A percentile compares a stretch with the other conserved stretches of the same genome.
phyloP scores from a whole-genome alignment of 225 moss, liverwort and hornwort species.

The Ulota crispa region DNA sequence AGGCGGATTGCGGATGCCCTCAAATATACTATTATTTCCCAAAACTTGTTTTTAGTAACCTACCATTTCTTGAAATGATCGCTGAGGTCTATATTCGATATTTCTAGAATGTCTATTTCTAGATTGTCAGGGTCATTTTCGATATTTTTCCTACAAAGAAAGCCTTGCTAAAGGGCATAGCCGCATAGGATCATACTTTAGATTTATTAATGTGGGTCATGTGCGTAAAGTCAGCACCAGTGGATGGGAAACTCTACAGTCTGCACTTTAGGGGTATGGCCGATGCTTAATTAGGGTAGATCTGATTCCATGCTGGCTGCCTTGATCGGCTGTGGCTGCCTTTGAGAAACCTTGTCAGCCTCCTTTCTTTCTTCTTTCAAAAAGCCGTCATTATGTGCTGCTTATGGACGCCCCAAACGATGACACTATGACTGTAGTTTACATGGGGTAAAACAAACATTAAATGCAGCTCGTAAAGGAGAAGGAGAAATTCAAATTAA shows the following conservation, averaged over 20 bases:
- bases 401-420: not conserved
- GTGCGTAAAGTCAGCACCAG: not conserved
- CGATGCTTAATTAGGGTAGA: not conserved
- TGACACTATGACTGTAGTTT: too few relatives aligned
- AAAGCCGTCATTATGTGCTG: not conserved
- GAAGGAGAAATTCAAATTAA: not conserved
- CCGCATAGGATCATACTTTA: not conserved
- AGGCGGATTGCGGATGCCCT: too few relatives aligned
- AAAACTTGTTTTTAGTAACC: too few relatives aligned
- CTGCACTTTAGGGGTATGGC: not conserved
- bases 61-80: too few relatives aligned
- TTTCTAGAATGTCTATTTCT: too few relatives aligned
- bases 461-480: not conserved
- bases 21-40: too few relatives aligned
- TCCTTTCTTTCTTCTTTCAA: not conserved
- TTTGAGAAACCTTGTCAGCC: not conserved
- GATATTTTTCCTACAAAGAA: too few relatives aligned
- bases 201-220: not conserved
- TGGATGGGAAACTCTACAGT: not conserved
- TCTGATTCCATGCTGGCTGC: constrained; percentile 8
- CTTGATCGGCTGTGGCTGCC: not conserved
- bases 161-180: too few relatives aligned
- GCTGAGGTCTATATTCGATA: too few relatives aligned
- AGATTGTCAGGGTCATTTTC: too few relatives aligned
- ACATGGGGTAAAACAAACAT: not conserved